Evolutionary conservation across 1,284 basidiomycete species (phyloP), one percentile per base, ranked within the genome.

Genomic region (Irpex lacteus): DNA sequence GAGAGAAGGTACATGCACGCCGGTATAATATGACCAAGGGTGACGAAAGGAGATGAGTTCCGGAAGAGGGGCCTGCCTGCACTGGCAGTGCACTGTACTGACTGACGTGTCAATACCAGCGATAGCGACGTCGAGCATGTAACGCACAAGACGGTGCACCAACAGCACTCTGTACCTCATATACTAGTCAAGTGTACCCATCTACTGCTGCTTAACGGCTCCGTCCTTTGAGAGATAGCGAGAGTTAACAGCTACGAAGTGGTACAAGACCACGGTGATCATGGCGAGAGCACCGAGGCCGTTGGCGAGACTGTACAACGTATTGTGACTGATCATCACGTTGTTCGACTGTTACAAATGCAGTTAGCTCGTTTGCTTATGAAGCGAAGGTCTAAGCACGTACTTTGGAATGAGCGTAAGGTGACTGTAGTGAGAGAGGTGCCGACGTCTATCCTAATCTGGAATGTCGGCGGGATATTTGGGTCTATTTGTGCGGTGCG

Each of bases 241-340:
- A 44, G 86, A 86, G 72, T 95, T 95, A 67, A 96, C 92, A 32
- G 92, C 87, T 64, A 97, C 81, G 70, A 96, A 87, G 78, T 97
- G 95, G 76, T 95, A 96, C 52, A 86, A 84, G 61, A 96, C 88
- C 66, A 94, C 89, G 4, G 90, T 87, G 67, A 93, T 70, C 86
- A 96, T 92, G 44, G 94, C 90, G 47, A 92, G 80, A n/a, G 88
- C 78, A 47, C 94, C 94, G 18, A 95, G 88, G 36, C 85, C 82
- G 78, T 96, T 96, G 55, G 95, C 91, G 60, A 97, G 83, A 66
- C 85, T 83, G 75, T 93, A 94, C 19, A 96, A 82, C 13, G 92
- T 93, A 65, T 84, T 79, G 78, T 95, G 88, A 56, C 85, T 86
- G 62, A 95, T 95, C 92, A 89, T 90, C 26, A 63, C 59, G 36